Conservation (phyloP, 495 filamentous ascomycete species). For the Mytilinidion resinicola region DNA sequence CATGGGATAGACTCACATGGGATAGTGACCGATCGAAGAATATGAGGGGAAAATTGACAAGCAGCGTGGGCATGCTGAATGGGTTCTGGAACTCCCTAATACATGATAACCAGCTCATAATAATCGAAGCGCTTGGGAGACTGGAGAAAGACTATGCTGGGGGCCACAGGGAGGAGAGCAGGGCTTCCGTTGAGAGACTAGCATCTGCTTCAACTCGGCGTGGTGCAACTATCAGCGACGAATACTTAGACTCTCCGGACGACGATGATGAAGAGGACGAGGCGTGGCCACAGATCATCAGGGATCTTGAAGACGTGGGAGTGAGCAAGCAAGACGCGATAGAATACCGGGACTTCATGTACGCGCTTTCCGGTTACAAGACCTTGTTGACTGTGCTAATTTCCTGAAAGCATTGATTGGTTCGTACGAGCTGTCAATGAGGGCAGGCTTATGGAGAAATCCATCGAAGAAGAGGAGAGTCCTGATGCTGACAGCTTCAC, state of each 20-base stretch:
- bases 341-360: constrained; percentile 21
- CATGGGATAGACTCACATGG: constrained; percentile 22
- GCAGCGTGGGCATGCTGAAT: constrained; percentile 21
- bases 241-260: background rate
- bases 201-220: background rate
- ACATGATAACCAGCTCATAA: constrained; percentile 15
- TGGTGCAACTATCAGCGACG: background rate
- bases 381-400: no score
- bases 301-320: constrained; percentile 27
- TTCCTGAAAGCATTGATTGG: constrained; percentile 9
- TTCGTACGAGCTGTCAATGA: constrained; percentile 23
- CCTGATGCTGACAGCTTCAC: background rate
- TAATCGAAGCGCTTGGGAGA: constrained; percentile 14
- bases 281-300: constrained; percentile 20
- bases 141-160: constrained; percentile 17
- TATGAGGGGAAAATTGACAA: constrained; percentile 16
- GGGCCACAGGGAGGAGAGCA: constrained; percentile 12
- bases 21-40: constrained; percentile 10
- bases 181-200: constrained; percentile 6
- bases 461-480: constrained; percentile 1
- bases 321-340: constrained; percentile 9
- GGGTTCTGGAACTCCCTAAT: constrained; percentile 19
- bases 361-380: no score
- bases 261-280: constrained; percentile 16
- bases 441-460: constrained; percentile 18